Percentiles rank a stretch among this genome's conserved stretches.
These are phyloP conservation scores for Penicillium argentinense DNA, from an alignment of 495 filamentous ascomycete genomes.

Conservation along the genomic window DNA sequence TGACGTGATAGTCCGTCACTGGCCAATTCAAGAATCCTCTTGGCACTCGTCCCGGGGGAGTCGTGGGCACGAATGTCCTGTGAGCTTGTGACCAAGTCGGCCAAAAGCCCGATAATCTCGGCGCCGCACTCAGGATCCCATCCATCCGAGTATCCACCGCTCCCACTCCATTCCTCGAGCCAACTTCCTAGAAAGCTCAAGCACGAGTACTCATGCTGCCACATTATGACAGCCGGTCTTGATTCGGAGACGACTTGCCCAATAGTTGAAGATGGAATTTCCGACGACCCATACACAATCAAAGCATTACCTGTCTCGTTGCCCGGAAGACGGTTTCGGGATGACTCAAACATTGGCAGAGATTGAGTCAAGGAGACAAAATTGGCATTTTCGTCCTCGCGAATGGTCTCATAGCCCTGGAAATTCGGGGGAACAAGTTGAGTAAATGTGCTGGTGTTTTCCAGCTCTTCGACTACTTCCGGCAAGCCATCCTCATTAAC, in stretches of 20 bases:
- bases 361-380: conserved; percentile 44
- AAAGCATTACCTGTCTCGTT: conserved; percentile 30
- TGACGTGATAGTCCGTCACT: conserved; percentile 71
- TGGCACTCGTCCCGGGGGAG: conserved; percentile 38
- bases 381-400: conserved; percentile 83
- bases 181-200: conserved; percentile 75
- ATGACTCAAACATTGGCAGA: conserved; percentile 40
- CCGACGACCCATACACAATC: conserved; percentile 40
- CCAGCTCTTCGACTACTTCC: conserved; percentile 54
- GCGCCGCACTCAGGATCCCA: conserved; percentile 50
- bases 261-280: conserved; percentile 58
- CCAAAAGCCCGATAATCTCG: conserved; percentile 64
- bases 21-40: conserved; percentile 62
- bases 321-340: conserved; percentile 19
- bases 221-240: conserved; percentile 61
- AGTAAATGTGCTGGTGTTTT: conserved; percentile 68
- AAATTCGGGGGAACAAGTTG: conserved; percentile 65
- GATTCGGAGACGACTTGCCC: conserved; percentile 71
- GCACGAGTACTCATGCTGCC: conserved; percentile 74
- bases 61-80: conserved; percentile 27
- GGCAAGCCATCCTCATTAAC: conserved; percentile 51
- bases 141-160: conserved; percentile 34
- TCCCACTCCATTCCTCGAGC: conserved; percentile 56
- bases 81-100: conserved; percentile 50
- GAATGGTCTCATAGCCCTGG: conserved; percentile 66